Evolutionary conservation across 1,139 yeast species (phyloP).

Genomic region (Geotrichum citri-aurantii): DNA sequence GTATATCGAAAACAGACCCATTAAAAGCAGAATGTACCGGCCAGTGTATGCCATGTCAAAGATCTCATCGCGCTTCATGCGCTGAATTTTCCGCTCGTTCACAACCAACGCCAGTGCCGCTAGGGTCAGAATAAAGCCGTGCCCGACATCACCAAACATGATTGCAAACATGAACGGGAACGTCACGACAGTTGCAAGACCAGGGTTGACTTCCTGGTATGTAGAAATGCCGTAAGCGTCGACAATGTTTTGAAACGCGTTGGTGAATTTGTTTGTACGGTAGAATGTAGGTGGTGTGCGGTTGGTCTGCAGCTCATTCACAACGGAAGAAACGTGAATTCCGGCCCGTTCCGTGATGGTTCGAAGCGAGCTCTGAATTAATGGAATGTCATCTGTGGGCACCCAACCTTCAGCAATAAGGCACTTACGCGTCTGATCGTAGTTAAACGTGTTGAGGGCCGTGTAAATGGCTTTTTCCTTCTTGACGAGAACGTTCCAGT

Average conservation of each 20-base stretch:
- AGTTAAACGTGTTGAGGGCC: conserved; percentile 73
- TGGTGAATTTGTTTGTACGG: conserved; percentile 84
- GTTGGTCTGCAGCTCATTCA: conserved; percentile 74
- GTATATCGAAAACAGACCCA: conserved; percentile 92
- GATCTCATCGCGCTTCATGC: conserved; percentile 77
- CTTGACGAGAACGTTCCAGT: conserved; percentile 60
- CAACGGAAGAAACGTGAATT: conserved; percentile 62
- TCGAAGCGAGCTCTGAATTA: conserved; percentile 45
- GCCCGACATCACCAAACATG: conserved; percentile 98
- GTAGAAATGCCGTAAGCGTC: conserved; percentile 95
- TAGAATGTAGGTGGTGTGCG: conserved; percentile 92
- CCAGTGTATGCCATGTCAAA: conserved; percentile 96
- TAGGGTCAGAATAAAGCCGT: conserved; percentile 72
- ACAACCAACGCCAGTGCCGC: conserved; percentile 66
- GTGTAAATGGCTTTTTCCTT: conserved; percentile 73
- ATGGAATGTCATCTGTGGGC: conserved; percentile 50
- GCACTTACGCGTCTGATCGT: conserved; percentile 78
- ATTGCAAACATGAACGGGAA: conserved; percentile 99
- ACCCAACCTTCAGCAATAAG: conserved; percentile 98
- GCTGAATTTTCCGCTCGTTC: conserved; percentile 60
- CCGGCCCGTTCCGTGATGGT: conserved; percentile 55
- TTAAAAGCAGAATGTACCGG: conserved; percentile 76
- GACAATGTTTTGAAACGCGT: conserved; percentile 84
- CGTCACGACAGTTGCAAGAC: conserved; percentile 87
- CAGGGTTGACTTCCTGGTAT: conserved; percentile 94